These are phyloP conservation scores for Aspergillus jensenii DNA, from an alignment of 2,329 filamentous ascomycete species.

Conservation along the genomic window DNA sequence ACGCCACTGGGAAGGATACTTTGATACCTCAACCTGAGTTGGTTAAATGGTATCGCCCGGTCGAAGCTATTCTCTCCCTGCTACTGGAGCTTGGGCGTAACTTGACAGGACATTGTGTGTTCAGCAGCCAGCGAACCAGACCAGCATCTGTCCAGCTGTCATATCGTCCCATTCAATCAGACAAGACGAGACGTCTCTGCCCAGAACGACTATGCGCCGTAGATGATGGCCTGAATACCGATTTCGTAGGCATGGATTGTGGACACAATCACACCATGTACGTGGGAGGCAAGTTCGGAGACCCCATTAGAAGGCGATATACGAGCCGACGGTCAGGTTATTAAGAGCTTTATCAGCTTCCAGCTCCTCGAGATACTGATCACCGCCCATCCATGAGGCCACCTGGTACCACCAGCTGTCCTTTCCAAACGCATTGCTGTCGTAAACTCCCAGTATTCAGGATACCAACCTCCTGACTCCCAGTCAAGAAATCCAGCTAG, in stretches of 20 bases:
- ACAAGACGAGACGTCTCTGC: too few relatives aligned
- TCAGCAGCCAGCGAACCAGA: too few relatives aligned
- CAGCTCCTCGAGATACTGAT: slow-evolving; percentile 23
- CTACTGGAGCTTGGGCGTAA: too few relatives aligned
- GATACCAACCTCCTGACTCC: slow-evolving; percentile 10
- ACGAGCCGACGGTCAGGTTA: slow-evolving; percentile 26
- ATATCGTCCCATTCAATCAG: too few relatives aligned
- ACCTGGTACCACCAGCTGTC: slow-evolving; percentile 27
- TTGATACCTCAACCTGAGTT: too few relatives aligned
- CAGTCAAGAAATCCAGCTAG: slow-evolving; percentile 15
- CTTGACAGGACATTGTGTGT: too few relatives aligned
- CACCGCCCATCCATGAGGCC: slow-evolving; percentile 22
- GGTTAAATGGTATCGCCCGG: too few relatives aligned
- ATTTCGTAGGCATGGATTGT: slow-evolving; percentile 17
- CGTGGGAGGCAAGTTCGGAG: not conserved
- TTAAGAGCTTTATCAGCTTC: slow-evolving; percentile 25
- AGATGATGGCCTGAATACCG: too few relatives aligned
- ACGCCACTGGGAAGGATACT: too few relatives aligned
- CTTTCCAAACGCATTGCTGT: slow-evolving; percentile 23
- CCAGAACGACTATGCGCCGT: too few relatives aligned
- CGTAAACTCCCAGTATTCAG: slow-evolving; percentile 19
- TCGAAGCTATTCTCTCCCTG: too few relatives aligned
- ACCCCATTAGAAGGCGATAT: slow-evolving; percentile 19
- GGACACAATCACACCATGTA: slow-evolving; percentile 19
- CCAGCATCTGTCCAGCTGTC: too few relatives aligned